These are phyloP conservation scores for Cucumis hystrix DNA, from an alignment of 306 rosid genomes.

Conservation along the genomic window DNA sequence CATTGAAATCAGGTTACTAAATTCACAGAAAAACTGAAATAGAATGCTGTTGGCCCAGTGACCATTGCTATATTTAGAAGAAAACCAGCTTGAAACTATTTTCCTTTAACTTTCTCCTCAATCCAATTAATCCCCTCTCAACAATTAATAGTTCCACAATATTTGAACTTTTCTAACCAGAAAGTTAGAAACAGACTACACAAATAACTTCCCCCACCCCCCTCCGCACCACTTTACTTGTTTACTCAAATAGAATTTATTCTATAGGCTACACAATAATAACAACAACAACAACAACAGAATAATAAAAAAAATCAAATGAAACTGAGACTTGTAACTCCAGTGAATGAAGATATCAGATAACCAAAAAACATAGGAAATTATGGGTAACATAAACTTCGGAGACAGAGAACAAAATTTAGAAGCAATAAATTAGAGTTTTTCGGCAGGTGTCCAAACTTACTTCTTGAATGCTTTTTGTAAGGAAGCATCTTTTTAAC, in stretches of 20 bases:
- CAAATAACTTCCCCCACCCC: neutral
- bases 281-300: too few species aligned
- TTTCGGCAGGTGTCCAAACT: conserved; percentile 28
- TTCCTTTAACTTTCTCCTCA: neutral
- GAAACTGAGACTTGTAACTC: neutral
- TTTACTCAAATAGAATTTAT: too few species aligned
- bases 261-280: too few species aligned
- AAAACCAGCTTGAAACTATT: neutral
- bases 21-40: neutral
- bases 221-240: too few species aligned
- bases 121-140: neutral
- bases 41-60: neutral
- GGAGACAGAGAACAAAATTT: neutral
- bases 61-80: neutral
- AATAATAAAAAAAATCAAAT: neutral
- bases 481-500: conserved; percentile 43
- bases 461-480: conserved; percentile 30
- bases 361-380: neutral
- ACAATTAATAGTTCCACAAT: neutral
- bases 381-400: neutral
- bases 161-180: neutral
- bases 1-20: neutral
- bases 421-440: neutral
- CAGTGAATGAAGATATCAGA: neutral
- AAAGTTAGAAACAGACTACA: neutral